Evolutionary conservation across 805 yeast genomes (phyloP), one percentile per base, ranked within the genome.

Genomic region (Sugiyamaella marilandica): DNA sequence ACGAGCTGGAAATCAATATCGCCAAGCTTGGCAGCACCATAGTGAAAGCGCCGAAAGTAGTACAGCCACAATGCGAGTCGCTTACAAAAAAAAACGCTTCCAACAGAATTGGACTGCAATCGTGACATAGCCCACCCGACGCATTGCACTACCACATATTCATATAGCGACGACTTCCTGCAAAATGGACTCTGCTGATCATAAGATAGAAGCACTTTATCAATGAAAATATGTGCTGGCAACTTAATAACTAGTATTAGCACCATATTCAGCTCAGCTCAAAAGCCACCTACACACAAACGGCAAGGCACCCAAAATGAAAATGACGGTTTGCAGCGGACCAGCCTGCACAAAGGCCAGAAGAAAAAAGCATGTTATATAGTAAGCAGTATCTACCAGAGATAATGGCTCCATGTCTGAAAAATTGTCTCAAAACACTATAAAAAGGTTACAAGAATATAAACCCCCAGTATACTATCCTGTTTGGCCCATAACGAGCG

Each of bases 1-100:
- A 48, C 47, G 52, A 41, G 10, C 14, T 49, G 50, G 47, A 51
- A 55, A 8, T 35, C 50, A 33, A 62, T 50, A 52, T 66, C 70
- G 10, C 70, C 70, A 16, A 67, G 54, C 35, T 58, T 59, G 7
- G 62, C 65, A 7, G 61, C 58, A 16, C 71, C 71, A 43, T 62
- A 59, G 26, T 67, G 62, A 48, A 60, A 57, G 33, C 59, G 51
- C 14, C 72, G 62, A 35, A 59, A 55, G 13, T 41, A 34, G 51
- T 49, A 63, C 47, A 67, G 32, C 54, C 49, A 45, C 16, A 51
- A n/a, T 13, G 61, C 61, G 10, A 64, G 58, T 4, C 33, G 44
- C 29, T 59, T 50, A 21, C 67, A 58, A 37, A 64, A 64, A 10
- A 68, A 50, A 2, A 58, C 54, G 2, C 53, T 32, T 11, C 63